Base-by-base conservation (phyloP, 768 basidiomycete species). In the Guyanaporus albipodus region DNA sequence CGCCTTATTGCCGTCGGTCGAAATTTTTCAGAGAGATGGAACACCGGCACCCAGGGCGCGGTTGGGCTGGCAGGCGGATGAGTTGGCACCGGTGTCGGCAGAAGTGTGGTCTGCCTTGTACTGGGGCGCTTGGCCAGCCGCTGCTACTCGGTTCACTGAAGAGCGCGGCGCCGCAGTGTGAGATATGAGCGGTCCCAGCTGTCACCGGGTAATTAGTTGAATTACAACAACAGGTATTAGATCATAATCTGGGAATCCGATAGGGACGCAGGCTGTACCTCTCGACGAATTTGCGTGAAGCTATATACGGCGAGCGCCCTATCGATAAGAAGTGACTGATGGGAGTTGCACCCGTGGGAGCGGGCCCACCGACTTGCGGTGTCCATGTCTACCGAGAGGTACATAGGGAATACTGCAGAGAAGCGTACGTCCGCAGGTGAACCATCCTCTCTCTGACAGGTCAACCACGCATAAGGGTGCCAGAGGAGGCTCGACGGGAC, bases 301-400 rank as follows among this genome's bases (percentile, higher is more conserved):
- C 60, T 67, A 66, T 67, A 63, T 60, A 56, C 61, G 67, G 68
- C 67, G 67, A 60, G 50, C 57, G 56, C 53, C 63, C 61, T 56
- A n/a, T n/a, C n/a, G 76, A 75, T 75, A 75, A 74, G 67, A 67
- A 56, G 71, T 73, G 73, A 75, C 68, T 77, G 74, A 75, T 78
- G 73, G 68, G 62, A 70, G 61, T 66, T 49, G 45, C 44, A 33
- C n/a, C 50, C 65, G 59, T 68, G 64, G 61, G 64, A 68, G 59
- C 21, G 46, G 38, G 36, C n/a, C n/a, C n/a, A n/a, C n/a, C n/a
- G n/a, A n/a, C n/a, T n/a, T n/a, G n/a, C n/a, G n/a, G n/a, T n/a
- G n/a, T n/a, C n/a, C n/a, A n/a, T n/a, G n/a, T n/a, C n/a, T n/a
- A n/a, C n/a, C n/a, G n/a, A n/a, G n/a, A n/a, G n/a, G n/a, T n/a